Base-by-base conservation (phyloP, 306 rosid genomes). In the Citrullus mucosospermus region DNA sequence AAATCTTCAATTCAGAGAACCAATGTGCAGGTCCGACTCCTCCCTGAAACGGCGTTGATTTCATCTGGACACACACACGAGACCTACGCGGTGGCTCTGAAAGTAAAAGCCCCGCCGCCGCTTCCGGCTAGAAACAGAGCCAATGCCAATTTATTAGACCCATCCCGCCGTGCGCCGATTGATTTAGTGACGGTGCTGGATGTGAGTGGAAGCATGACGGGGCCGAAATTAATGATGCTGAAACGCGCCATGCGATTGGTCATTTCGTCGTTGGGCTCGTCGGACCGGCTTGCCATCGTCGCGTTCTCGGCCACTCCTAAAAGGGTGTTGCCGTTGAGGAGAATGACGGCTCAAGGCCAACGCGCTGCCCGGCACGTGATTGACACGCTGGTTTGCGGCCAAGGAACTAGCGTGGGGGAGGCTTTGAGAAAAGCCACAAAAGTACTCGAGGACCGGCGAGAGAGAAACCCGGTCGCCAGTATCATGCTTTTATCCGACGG, bases 11-110 rank as follows among this genome's bases (percentile, higher is more conserved):
- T 90, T 77, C 81, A 82, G 57, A 87, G 87, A 67, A 86, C 80
- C 41, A 79, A 81, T 60, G 96, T 95, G 22, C 91, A 91, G 55
- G 87, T 92, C 60, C 85, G 87, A 70, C 61, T 95, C 22, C 81
- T 90, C 30, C 97, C 99, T 0, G 99, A 95, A 72, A 85, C 92
- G 30, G 97, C 97, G 0, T 36, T 88, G 1, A 79, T 95, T 1
- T 87, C 96, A 0, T 83, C 85, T 1, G 82, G 89, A 53, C 79
- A 88, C 17, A 82, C 79, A 13, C 86, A 84, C 85, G 90, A 91
- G 48, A 86, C 91, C 1, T 86, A 86, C 71, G 97, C 90, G 28
- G 85, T 95, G 78, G 89, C 88, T 8, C 17, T 95, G 15, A 82
- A 85, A 71, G 92, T 95, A 14, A 91, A 90, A 71, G 97, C 97